These are phyloP conservation scores for Lepiota brunneoincarnata DNA, from an alignment of 768 basidiomycete genomes.

Conservation along the genomic window DNA sequence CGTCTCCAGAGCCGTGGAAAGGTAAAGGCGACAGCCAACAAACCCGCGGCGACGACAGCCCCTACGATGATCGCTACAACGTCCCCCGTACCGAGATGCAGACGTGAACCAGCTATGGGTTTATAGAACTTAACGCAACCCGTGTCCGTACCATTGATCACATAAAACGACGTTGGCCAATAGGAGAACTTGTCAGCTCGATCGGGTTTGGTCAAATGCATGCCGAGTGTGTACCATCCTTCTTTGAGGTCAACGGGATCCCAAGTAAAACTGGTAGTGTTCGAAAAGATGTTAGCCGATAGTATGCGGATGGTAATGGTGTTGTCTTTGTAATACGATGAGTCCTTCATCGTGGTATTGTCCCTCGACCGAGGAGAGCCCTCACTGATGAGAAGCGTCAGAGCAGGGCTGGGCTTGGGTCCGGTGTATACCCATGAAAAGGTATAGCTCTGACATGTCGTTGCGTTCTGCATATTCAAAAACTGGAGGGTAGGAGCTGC, in stretches of 20 bases:
- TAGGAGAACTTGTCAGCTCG: conserved; percentile 16
- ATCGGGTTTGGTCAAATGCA: conserved; percentile 17
- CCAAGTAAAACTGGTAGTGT: conserved; percentile 24
- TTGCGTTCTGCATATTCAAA: conserved; percentile 21
- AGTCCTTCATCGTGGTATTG: neutral
- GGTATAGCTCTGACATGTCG: conserved; percentile 23
- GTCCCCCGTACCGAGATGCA: conserved; percentile 15
- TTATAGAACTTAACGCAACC: conserved; percentile 18
- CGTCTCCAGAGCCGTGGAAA: conserved; percentile 24
- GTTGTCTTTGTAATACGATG: conserved; percentile 15
- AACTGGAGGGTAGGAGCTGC: conserved; percentile 19
- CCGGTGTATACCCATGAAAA: conserved; percentile 24
- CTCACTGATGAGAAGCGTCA: conserved; percentile 19
- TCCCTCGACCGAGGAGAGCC: neutral
- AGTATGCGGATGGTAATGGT: conserved; percentile 18
- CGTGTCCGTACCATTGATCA: conserved; percentile 20
- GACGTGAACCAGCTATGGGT: neutral
- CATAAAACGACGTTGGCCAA: conserved; percentile 28
- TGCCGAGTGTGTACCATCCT: conserved; percentile 26
- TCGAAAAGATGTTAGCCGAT: conserved; percentile 22
- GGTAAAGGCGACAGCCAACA: conserved; percentile 19
- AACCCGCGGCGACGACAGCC: conserved; percentile 15
- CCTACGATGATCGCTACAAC: conserved; percentile 22
- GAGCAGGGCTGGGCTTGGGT: conserved; percentile 1
- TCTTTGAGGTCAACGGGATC: conserved; percentile 27